These are phyloP conservation scores for Hemisphaericaspora nanyangensis DNA, from an alignment of 805 yeast genomes.

Conservation along the genomic window DNA sequence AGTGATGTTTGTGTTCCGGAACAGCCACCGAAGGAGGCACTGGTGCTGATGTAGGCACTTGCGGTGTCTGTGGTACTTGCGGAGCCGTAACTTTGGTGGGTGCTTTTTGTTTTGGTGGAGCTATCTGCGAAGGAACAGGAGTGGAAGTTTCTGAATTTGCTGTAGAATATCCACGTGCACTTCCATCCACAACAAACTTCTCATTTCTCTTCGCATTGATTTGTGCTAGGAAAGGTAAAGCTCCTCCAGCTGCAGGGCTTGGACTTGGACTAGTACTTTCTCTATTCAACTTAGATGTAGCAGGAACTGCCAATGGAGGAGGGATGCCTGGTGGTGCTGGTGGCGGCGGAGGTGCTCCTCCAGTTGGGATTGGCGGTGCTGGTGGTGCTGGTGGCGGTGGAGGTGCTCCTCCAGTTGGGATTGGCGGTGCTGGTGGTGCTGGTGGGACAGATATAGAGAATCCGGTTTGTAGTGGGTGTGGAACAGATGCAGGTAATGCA, in stretches of 20 bases:
- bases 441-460: slow-evolving; percentile 11
- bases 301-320: slow-evolving; percentile 5
- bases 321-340: slow-evolving; percentile 13
- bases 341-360: slow-evolving; percentile 13
- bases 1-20: slow-evolving; percentile 1
- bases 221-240: slow-evolving; percentile 55
- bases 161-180: slow-evolving; percentile 8
- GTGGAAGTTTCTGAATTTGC: slow-evolving; percentile 12
- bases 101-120: slow-evolving; percentile 6
- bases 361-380: slow-evolving; percentile 12
- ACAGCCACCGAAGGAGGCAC: slow-evolving; percentile 11
- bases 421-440: slow-evolving; percentile 7
- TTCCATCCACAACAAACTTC: slow-evolving; percentile 40
- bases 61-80: slow-evolving; percentile 10
- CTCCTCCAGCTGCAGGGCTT: slow-evolving; percentile 30
- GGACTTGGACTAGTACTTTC: slow-evolving; percentile 12
- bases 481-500: slow-evolving; percentile 11
- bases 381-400: slow-evolving; percentile 11
- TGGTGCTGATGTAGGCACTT: slow-evolving; percentile 6
- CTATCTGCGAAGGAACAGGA: slow-evolving; percentile 15
- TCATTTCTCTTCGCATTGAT: slow-evolving; percentile 56
- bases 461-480: slow-evolving; percentile 11
- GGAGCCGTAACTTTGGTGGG: slow-evolving; percentile 3
- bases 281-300: slow-evolving; percentile 4
- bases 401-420: slow-evolving; percentile 3